phyloP scores from a whole-genome alignment of 805 yeast genomes.

The Hanseniaspora pseudoguilliermondii region DNA sequence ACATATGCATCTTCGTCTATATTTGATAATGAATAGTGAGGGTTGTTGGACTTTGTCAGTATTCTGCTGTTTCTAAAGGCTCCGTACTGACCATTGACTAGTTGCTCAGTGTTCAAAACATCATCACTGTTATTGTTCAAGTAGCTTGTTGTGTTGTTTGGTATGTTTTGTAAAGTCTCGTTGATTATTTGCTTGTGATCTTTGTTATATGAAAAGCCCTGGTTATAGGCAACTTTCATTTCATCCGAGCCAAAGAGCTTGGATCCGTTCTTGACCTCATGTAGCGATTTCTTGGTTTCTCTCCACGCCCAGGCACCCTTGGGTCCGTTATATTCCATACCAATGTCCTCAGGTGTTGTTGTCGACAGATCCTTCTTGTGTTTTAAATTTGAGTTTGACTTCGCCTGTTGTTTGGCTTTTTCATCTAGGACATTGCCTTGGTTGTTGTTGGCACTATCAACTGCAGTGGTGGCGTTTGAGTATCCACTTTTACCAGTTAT shows the following conservation, averaged over 20 bases:
- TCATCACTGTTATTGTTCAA: constrained; percentile 5
- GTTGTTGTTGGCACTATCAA: constrained; percentile 8
- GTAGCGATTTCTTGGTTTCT: not conserved
- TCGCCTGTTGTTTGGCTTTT: not conserved
- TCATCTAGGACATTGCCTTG: not conserved
- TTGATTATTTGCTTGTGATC: not conserved
- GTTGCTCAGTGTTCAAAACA: not conserved
- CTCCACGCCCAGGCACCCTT: constrained; percentile 6
- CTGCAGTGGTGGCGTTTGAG: constrained; percentile 13
- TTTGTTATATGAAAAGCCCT: not conserved
- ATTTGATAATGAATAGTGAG: not conserved
- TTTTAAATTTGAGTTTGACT: not conserved
- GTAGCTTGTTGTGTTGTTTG: not conserved
- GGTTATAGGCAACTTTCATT: not conserved
- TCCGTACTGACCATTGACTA: not conserved
- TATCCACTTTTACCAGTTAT: constrained; percentile 8
- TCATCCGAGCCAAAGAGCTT: not conserved
- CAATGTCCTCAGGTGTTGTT: constrained; percentile 12
- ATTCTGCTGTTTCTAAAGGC: not conserved
- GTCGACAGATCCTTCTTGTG: constrained; percentile 9
- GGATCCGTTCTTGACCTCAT: not conserved
- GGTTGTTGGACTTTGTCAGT: not conserved
- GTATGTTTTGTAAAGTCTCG: not conserved
- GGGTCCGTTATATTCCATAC: constrained; percentile 11
- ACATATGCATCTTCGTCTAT: not conserved